A percentile compares a stretch with the other conserved stretches of the same genome.
Conservation (phyloP, 2,329 filamentous ascomycete genomes). For the Bretziella fagacearum region DNA sequence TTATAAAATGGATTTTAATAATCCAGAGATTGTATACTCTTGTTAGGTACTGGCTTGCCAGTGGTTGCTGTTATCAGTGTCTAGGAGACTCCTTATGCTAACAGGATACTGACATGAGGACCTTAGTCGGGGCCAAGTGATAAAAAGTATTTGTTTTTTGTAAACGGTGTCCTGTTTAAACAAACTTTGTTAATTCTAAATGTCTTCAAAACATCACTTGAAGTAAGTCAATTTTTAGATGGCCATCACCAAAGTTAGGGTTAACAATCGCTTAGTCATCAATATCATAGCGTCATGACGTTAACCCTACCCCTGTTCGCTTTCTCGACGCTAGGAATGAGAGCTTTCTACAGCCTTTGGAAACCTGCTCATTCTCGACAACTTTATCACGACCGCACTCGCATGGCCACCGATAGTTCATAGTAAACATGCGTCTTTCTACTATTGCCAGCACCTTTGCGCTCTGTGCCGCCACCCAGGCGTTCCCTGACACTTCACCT, state of each 20-base stretch:
- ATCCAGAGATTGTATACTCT: too few relatives aligned
- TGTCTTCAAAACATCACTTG: too few relatives aligned
- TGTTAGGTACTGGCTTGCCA: too few relatives aligned
- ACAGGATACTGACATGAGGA: too few relatives aligned
- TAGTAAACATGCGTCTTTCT: conserved; percentile 36
- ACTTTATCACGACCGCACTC: not conserved
- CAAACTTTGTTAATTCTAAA: too few relatives aligned
- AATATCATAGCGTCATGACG: not conserved
- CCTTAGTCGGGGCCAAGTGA: too few relatives aligned
- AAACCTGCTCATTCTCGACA: not conserved
- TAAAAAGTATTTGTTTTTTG: too few relatives aligned
- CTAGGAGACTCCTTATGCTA: too few relatives aligned
- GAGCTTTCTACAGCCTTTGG: conserved; percentile 1
- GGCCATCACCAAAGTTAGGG: not conserved
- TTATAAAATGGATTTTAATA: too few relatives aligned
- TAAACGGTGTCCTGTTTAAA: too few relatives aligned
- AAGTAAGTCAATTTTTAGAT: not conserved
- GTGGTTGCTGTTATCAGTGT: too few relatives aligned
- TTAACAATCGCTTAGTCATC: not conserved
- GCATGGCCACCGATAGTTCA: conserved; percentile 1
- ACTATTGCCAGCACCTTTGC: conserved; percentile 34
- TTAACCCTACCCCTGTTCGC: not conserved
- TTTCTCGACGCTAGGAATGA: not conserved
- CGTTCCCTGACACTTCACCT: conserved; percentile 74
- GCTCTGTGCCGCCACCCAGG: conserved; percentile 42